Conservation (phyloP, 2,329 filamentous ascomycete species). For the Aureobasidium sp. region DNA sequence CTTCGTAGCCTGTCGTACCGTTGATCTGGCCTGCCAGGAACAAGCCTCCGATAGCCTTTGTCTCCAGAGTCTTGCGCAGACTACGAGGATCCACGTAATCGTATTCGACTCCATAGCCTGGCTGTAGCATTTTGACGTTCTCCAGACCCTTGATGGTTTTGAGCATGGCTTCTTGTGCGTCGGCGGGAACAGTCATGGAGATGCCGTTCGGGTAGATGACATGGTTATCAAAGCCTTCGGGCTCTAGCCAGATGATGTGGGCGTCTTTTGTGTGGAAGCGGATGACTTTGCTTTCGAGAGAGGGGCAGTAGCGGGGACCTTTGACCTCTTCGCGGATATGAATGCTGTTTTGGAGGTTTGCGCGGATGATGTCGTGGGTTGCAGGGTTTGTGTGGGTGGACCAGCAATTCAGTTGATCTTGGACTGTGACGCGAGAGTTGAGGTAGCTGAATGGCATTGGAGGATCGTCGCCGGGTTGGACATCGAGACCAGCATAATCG, state of each 20-base stretch:
- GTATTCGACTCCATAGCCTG: conserved; percentile 96
- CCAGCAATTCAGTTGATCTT: conserved; percentile 79
- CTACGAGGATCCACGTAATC: conserved; percentile 95
- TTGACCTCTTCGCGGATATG: conserved; percentile 94
- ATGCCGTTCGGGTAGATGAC: conserved; percentile 94
- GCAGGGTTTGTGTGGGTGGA: conserved; percentile 78
- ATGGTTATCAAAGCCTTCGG: conserved; percentile 85
- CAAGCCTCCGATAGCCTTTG: conserved; percentile 80
- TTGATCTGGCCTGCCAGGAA: conserved; percentile 97
- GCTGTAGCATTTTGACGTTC: conserved; percentile 83
- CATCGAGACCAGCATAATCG: conserved; percentile 63
- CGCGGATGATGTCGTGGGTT: conserved; percentile 75
- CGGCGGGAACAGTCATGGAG: conserved; percentile 90
- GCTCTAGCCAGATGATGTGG: conserved; percentile 95
- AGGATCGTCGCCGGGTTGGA: conserved; percentile 75
- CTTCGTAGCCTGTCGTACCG: conserved; percentile 95
- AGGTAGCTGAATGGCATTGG: conserved; percentile 89
- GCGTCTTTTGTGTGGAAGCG: conserved; percentile 72
- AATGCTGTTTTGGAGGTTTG: conserved; percentile 90
- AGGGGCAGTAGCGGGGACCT: conserved; percentile 91
- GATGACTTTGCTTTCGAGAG: conserved; percentile 87
- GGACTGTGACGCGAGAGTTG: conserved; percentile 68
- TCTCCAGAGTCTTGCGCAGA: conserved; percentile 83
- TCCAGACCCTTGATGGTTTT: conserved; percentile 83
- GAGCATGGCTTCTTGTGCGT: conserved; percentile 79